Conservation (phyloP, 805 yeast genomes). For the Candida sakaeoensis region DNA sequence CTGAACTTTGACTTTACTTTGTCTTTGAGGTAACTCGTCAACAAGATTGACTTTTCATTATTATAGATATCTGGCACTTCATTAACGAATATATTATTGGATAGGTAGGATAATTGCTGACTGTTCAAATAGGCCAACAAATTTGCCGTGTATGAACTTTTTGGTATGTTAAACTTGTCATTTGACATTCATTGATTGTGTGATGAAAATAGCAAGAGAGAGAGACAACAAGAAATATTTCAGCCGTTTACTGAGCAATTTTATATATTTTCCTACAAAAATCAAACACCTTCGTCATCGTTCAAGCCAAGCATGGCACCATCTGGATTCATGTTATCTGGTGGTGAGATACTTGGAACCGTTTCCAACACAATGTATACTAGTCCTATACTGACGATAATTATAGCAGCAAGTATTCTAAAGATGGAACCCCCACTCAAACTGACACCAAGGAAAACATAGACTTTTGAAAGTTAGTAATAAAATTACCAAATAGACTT, state of each 20-base stretch:
- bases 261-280: too few species aligned
- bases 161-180: conserved; percentile 7
- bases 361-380: conserved; percentile 62
- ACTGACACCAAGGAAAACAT: conserved; percentile 34
- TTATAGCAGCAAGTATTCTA: conserved; percentile 53
- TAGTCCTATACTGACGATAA: conserved; percentile 60
- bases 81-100: conserved; percentile 5
- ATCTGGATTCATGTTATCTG: conserved; percentile 68
- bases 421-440: conserved; percentile 50
- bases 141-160: conserved; percentile 8
- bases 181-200: conserved; percentile 8
- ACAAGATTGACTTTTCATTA: conserved; percentile 5
- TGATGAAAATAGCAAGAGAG: neutral
- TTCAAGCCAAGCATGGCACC: conserved; percentile 34
- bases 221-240: neutral
- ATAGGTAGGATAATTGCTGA: conserved; percentile 1
- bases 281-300: conserved; percentile 38
- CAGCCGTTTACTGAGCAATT: conserved; percentile 4
- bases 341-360: conserved; percentile 71
- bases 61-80: conserved; percentile 8
- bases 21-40: conserved; percentile 7
- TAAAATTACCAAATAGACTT: neutral
- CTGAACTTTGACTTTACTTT: conserved; percentile 6
- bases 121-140: conserved; percentile 3
- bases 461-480: conserved; percentile 28